phyloP scores from a whole-genome alignment of 352 stramenopile genomes.

The Phytophthora cryptogea region DNA sequence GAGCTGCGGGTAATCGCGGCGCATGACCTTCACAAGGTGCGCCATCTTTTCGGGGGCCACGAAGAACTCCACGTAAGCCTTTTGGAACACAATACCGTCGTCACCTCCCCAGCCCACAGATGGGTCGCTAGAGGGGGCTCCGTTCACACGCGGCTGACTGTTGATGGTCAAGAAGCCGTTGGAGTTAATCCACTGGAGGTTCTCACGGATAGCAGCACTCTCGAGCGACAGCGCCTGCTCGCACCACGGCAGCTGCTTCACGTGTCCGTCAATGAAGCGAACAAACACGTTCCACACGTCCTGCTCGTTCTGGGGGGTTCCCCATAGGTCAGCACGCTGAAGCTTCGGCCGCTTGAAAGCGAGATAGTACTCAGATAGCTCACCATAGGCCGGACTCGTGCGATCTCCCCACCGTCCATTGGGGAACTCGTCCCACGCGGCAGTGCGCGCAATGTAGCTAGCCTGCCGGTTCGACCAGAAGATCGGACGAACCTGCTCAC shows the following conservation, averaged over 20 bases:
- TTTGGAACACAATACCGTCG: conserved; percentile 97
- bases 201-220: conserved; percentile 84
- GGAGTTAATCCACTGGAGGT: conserved; percentile 85
- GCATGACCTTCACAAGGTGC: conserved; percentile 59
- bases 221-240: conserved; percentile 95
- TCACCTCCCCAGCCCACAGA: conserved; percentile 95
- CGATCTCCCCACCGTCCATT: conserved; percentile 96
- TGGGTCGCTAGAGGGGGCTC: conserved; percentile 84
- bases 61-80: conserved; percentile 99
- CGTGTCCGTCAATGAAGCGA: conserved; percentile 73
- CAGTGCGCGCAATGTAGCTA: conserved; percentile 96
- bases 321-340: conserved; percentile 77
- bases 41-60: conserved; percentile 81
- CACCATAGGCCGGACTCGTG: conserved; percentile 94
- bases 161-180: conserved; percentile 97
- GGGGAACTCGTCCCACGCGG: conserved; percentile 97
- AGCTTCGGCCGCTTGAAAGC: conserved; percentile 83
- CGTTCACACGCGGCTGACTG: conserved; percentile 92
- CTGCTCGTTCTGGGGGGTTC: conserved; percentile 75
- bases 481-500: conserved; percentile 95
- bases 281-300: conserved; percentile 97
- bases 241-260: conserved; percentile 96
- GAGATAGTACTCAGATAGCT: conserved; percentile 95
- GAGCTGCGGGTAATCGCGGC: conserved; percentile 70
- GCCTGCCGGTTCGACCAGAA: conserved; percentile 98